phyloP scores from a whole-genome alignment of 306 rosid genomes.

The Hippophae tibetana region DNA sequence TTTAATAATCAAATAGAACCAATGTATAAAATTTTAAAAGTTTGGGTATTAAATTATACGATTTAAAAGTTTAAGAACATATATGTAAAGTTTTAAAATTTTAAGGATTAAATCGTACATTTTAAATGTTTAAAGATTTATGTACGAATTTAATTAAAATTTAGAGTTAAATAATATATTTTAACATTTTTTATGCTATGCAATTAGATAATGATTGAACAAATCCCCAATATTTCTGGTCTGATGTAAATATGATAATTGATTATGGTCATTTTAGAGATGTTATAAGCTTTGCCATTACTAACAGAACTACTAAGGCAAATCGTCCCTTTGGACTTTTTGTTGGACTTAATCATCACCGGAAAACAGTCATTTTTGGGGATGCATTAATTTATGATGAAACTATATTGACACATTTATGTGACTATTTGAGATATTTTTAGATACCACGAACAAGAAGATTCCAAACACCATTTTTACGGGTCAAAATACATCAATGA shows the following conservation, averaged over 20 bases:
- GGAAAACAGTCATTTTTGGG: background rate
- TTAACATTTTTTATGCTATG: background rate
- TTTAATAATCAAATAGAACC: no score
- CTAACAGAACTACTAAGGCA: background rate
- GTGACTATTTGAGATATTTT: no score
- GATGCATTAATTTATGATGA: background rate
- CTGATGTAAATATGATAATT: conserved; percentile 1
- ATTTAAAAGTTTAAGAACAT: no score
- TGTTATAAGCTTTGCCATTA: background rate
- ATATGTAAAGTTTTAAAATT: no score
- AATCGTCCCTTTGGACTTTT: background rate
- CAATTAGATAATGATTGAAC: background rate
- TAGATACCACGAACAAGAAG: no score
- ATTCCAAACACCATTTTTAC: no score
- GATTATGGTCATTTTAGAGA: conserved; percentile 8
- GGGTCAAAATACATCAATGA: background rate
- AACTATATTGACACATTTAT: no score
- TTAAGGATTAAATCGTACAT: no score
- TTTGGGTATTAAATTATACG: no score
- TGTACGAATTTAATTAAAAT: no score
- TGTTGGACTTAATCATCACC: conserved; percentile 1
- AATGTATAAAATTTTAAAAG: no score
- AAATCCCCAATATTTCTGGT: background rate
- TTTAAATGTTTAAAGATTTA: no score
- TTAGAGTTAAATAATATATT: background rate